phyloP scores from a whole-genome alignment of 352 stramenopile species.

The Phytophthora nicotianae region DNA sequence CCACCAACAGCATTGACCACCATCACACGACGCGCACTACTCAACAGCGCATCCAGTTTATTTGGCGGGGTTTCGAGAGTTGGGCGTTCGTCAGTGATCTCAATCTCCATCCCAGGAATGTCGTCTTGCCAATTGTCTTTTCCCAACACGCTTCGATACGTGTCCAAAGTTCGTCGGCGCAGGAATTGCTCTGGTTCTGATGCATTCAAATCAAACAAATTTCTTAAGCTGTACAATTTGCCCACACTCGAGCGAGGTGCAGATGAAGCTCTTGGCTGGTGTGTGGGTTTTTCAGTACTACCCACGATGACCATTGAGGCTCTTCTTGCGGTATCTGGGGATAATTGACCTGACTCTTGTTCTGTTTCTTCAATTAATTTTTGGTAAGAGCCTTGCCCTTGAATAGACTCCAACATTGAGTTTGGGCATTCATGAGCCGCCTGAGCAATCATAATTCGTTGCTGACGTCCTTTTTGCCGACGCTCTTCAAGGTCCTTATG shows the following conservation, averaged over 20 bases:
- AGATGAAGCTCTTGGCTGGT: constrained; percentile 22
- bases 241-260: constrained; percentile 36
- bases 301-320: constrained; percentile 17
- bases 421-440: constrained; percentile 21
- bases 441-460: constrained; percentile 43
- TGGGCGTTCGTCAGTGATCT: constrained; percentile 64
- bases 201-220: constrained; percentile 7
- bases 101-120: constrained; percentile 49
- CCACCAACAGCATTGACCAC: constrained; percentile 15
- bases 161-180: constrained; percentile 35
- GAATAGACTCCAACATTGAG: constrained; percentile 7
- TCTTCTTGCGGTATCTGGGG: constrained; percentile 4
- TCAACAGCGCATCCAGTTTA: constrained; percentile 19
- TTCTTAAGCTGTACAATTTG: constrained; percentile 33
- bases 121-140: constrained; percentile 42
- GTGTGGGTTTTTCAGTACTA: constrained; percentile 8
- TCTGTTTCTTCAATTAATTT: constrained; percentile 23
- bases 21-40: constrained; percentile 23
- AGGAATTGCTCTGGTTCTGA: constrained; percentile 66
- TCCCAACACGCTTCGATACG: constrained; percentile 51
- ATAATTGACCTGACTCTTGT: constrained; percentile 10
- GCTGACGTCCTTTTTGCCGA: constrained; percentile 57
- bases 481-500: constrained; percentile 65
- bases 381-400: constrained; percentile 21
- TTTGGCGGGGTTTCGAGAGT: constrained; percentile 17